phyloP scores from a whole-genome alignment of 164 flowering plant species.

The grape (Vitis vinifera) region DNA sequence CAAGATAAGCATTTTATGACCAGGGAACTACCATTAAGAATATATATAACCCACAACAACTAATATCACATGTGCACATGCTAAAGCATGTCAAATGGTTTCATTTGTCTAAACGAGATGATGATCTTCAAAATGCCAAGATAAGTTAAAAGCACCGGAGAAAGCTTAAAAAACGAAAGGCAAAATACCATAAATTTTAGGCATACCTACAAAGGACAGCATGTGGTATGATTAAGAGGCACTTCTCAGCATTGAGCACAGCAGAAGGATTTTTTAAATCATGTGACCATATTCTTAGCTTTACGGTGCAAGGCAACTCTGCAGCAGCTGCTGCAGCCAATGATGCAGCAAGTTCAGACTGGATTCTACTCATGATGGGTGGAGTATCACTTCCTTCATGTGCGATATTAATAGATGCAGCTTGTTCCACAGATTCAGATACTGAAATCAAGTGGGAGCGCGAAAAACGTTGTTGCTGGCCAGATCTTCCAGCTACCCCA shows the following conservation, averaged over 20 bases:
- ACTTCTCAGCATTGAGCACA: slow-evolving; percentile 59
- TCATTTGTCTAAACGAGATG: too few species aligned
- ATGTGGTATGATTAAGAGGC: slow-evolving; percentile 84
- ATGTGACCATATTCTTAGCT: slow-evolving; percentile 88
- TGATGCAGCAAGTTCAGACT: slow-evolving; percentile 75
- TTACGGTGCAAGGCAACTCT: slow-evolving; percentile 96
- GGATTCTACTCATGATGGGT: slow-evolving; percentile 54
- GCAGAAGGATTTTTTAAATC: slow-evolving; percentile 80
- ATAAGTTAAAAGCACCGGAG: too few species aligned
- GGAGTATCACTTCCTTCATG: slow-evolving; percentile 53
- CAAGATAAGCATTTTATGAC: too few species aligned
- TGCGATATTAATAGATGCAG: slow-evolving; percentile 17
- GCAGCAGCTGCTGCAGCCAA: slow-evolving; percentile 86
- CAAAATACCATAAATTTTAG: background rate
- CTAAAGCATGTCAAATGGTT: too few species aligned
- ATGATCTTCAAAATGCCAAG: too few species aligned
- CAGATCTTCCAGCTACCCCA: slow-evolving; percentile 49
- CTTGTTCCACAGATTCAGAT: slow-evolving; percentile 42
- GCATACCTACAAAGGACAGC: slow-evolving; percentile 98
- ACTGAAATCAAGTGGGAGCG: slow-evolving; percentile 33
- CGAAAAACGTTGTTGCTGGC: slow-evolving; percentile 47
- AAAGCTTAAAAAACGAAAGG: background rate
- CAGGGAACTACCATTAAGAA: too few species aligned
- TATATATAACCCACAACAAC: too few species aligned
- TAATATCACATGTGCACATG: too few species aligned